These are phyloP conservation scores for Zoysia matrella DNA, from an alignment of 202 grass and related monocot genomes.

Conservation along the genomic window DNA sequence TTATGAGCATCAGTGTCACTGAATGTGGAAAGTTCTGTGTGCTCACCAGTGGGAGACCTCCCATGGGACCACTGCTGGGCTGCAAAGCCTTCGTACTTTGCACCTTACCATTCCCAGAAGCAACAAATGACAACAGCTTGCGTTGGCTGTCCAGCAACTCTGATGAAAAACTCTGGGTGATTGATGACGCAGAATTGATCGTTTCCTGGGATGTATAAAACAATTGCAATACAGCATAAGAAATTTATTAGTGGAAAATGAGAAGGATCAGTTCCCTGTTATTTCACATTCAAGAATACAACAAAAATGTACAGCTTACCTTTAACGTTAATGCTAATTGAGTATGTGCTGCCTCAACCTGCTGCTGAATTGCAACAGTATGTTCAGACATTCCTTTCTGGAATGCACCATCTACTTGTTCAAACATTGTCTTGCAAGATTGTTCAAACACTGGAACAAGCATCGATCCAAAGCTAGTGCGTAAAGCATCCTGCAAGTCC, in stretches of 20 bases:
- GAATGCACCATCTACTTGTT: conserved; percentile 38
- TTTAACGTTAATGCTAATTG: conserved; percentile 89
- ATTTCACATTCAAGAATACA: conserved; percentile 38
- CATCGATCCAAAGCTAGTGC: conserved; percentile 70
- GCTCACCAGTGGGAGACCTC: conserved; percentile 64
- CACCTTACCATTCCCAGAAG: conserved; percentile 65
- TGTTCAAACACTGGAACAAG: conserved; percentile 96
- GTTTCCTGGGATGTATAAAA: conserved; percentile 57
- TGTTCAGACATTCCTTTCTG: conserved; percentile 98
- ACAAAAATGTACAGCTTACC: conserved; percentile 44
- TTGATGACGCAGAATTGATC: conserved; percentile 81
- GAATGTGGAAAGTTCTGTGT: conserved; percentile 12
- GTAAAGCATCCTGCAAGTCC: conserved; percentile 77
- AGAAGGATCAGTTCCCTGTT: conserved; percentile 10
- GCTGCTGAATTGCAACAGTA: conserved; percentile 79
- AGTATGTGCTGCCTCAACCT: conserved; percentile 78
- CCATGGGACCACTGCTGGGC: conserved; percentile 68
- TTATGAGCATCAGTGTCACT: conserved; percentile 1
- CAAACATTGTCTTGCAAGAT: conserved; percentile 92
- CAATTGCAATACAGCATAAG: background rate
- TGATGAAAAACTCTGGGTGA: conserved; percentile 77
- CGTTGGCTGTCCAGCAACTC: conserved; percentile 90
- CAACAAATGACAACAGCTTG: conserved; percentile 76
- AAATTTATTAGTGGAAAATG: conserved; percentile 10
- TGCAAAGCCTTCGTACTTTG: conserved; percentile 61